Base-by-base conservation (phyloP, 1,284 basidiomycete species). In the Thelephora terrestris region DNA sequence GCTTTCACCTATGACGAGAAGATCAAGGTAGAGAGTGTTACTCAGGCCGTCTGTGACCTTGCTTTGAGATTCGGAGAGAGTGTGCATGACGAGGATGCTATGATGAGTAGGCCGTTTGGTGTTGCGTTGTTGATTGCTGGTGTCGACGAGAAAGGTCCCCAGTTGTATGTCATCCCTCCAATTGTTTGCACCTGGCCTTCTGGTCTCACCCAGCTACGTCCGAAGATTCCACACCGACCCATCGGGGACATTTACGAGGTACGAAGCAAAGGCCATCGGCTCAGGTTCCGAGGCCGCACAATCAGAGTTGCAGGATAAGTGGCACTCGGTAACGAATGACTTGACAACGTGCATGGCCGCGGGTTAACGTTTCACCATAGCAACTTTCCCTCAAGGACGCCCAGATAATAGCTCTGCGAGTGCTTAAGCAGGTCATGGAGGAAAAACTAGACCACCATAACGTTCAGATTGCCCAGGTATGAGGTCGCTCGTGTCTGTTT, bases 361-460 rank as follows among this genome's bases (percentile, higher is more conserved):
- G 6, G 20, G 38, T 29, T 53, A 21, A 29, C 29, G 12, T 38
- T 29, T 2, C 35, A 18, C n/a, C 43, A 14, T 58, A 98, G 93
- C 85, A 87, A 80, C 95, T 99, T 84, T 85, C 87, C 7, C 72
- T 99, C 24, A 71, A 76, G 54, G 93, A 98, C 64, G 96, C 94
- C 1, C 88, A 94, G 57, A 73, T 80, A 29, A 70, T 99, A 51
- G 87, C 91, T 10, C 71, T 99, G 52, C 85, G 85, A 54, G 91
- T 97, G 39, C 71, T 99, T 55, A 98, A 98, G 72, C 94, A 99
- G 71, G 96, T 99, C 44, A 99, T 99, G 96, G 96, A 99, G 68
- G 96, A 99, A 74, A 95, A 95, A 67, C 77, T 99, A 37, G 92
- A 97, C 67, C 90, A 96, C 62, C 90, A 96, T 71, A 99, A 99